A percentile compares a stretch with the other conserved stretches of the same genome.
These are phyloP conservation scores for Saccharomycopsis schoenii DNA, from an alignment of 805 yeast species.

Conservation along the genomic window DNA sequence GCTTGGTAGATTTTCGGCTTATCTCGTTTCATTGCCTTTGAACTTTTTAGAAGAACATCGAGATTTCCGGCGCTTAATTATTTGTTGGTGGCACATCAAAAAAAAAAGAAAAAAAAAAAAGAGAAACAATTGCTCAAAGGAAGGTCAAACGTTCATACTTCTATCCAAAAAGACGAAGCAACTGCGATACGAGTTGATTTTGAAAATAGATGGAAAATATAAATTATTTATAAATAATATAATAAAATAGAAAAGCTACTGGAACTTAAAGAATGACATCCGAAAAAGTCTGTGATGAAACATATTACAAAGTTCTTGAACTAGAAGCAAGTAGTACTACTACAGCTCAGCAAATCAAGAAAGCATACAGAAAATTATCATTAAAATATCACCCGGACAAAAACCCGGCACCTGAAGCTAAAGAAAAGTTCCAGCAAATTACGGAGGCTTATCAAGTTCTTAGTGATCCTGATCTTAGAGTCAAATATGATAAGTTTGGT, in stretches of 20 bases:
- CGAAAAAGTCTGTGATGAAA: slow-evolving; percentile 50
- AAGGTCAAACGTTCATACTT: background rate
- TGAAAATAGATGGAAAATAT: background rate
- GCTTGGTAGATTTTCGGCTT: background rate
- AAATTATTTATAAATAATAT: background rate
- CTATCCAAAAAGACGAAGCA: background rate
- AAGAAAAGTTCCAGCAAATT: slow-evolving; percentile 51
- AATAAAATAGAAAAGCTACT: background rate
- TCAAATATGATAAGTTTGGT: slow-evolving; percentile 66
- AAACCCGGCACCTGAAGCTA: slow-evolving; percentile 70
- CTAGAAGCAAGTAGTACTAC: slow-evolving; percentile 51
- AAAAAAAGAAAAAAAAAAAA: background rate
- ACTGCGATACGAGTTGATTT: too few species aligned
- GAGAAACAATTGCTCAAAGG: background rate
- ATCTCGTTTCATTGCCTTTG: background rate
- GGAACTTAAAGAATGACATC: background rate
- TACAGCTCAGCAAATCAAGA: slow-evolving; percentile 57
- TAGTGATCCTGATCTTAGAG: slow-evolving; percentile 52
- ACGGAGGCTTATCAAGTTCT: slow-evolving; percentile 73
- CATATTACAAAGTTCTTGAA: slow-evolving; percentile 48
- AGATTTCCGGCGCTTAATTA: background rate
- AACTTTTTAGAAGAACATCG: background rate
- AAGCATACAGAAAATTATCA: slow-evolving; percentile 72
- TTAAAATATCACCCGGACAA: slow-evolving; percentile 74
- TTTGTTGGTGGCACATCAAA: background rate